Evolutionary conservation across 306 rosid genomes (phyloP).

Genomic region (Sechiopsis laciniata): DNA sequence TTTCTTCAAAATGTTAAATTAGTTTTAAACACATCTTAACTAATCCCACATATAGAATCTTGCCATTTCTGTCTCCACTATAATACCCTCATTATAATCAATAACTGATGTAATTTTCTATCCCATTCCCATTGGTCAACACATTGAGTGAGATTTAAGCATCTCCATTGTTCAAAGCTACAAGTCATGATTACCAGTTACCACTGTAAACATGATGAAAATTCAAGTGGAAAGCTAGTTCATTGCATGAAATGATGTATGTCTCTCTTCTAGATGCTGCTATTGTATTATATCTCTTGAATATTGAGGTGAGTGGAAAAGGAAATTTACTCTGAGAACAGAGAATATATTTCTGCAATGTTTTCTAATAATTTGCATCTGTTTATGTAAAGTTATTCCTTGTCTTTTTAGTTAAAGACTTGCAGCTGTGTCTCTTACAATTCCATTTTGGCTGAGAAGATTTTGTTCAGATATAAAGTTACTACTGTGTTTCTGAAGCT

Average conservation of each 20-base stretch:
- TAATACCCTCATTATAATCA: neutral
- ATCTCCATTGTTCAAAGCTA: constrained; percentile 17
- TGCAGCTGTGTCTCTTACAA: neutral
- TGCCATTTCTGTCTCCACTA: neutral
- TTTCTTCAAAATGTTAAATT: neutral
- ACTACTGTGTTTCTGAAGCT: no score
- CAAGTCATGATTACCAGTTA: neutral
- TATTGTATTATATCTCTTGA: neutral
- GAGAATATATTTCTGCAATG: neutral
- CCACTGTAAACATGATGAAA: constrained; percentile 3
- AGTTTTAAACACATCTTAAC: neutral
- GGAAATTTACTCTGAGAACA: neutral
- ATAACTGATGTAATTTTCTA: neutral
- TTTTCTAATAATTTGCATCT: constrained; percentile 1
- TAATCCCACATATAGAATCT: neutral
- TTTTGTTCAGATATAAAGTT: no score
- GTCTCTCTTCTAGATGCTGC: neutral
- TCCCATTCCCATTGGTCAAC: constrained; percentile 13
- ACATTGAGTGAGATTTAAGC: constrained; percentile 19
- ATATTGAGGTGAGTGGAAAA: constrained; percentile 1
- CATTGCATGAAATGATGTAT: constrained; percentile 18
- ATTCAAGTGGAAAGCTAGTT: constrained; percentile 7
- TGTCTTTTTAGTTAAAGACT: constrained; percentile 14
- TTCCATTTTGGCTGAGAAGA: no score
- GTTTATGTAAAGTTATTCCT: constrained; percentile 14